Conservation (phyloP, 352 stramenopile species). For the Pythium diclinum region DNA sequence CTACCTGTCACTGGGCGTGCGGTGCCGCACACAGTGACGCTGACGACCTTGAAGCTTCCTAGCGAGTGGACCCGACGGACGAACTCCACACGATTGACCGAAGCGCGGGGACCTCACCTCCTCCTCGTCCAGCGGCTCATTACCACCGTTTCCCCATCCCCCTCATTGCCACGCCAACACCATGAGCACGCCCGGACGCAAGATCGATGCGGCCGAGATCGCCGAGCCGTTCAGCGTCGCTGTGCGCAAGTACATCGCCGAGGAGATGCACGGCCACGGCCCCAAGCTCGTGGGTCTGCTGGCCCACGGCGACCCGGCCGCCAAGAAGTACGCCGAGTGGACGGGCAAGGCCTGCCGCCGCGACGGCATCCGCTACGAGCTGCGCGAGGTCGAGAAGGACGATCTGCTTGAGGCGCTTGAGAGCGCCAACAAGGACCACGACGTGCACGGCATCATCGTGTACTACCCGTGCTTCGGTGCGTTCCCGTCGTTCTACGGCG, state of each 20-base stretch:
- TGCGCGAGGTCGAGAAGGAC: constrained; percentile 91
- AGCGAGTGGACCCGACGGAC: constrained; percentile 2
- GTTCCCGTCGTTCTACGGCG: constrained; percentile 95
- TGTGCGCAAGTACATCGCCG: constrained; percentile 77
- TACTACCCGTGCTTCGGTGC: constrained; percentile 98
- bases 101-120: background rate
- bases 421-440: constrained; percentile 90
- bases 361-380: constrained; percentile 96
- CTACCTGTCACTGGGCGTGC: constrained; percentile 9
- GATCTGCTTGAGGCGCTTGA: constrained; percentile 92
- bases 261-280: constrained; percentile 71
- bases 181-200: constrained; percentile 32
- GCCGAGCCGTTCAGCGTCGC: constrained; percentile 85
- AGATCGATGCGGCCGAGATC: constrained; percentile 81
- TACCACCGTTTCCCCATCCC: constrained; percentile 15
- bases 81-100: constrained; percentile 3
- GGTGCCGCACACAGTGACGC: constrained; percentile 15
- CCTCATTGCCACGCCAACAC: background rate
- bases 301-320: constrained; percentile 93
- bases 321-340: constrained; percentile 97
- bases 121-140: constrained; percentile 5
- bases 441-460: constrained; percentile 97
- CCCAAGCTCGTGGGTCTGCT: constrained; percentile 91
- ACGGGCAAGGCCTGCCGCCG: constrained; percentile 92
- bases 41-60: constrained; percentile 10